Evolutionary conservation across 2,329 filamentous ascomycete genomes (phyloP), one percentile per base, ranked within the genome.

Genomic region (Blastomyces parvus): DNA sequence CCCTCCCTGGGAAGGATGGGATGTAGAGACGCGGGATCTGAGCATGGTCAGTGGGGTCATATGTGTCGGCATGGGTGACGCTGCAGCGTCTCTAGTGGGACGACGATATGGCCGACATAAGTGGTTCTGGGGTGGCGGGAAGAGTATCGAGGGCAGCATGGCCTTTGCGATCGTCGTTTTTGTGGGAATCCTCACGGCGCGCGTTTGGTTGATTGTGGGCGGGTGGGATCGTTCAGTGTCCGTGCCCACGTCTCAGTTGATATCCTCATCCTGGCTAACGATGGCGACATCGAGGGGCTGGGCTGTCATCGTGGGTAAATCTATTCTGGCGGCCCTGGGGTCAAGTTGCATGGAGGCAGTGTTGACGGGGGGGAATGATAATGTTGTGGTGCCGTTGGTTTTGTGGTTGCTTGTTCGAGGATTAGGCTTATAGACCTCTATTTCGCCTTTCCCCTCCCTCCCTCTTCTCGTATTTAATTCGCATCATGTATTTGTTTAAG

Each of bases 71-170:
- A 86, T 99, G 75, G 94, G 94, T 48, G 94, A 99, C 71, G 92
- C 94, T 0, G 94, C 93, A 0, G 94, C 94, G 0, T 95, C 89
- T 17, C 82, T 99, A 1, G 88, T 97, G 61, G 94, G 94, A 0
- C 83, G 94, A 42, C 86, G 93, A 22, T 96, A 87, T 73, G 94
- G 94, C 3, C 86, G 86, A 36, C 83, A 85, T 42, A 97, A 97
- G 79, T 99, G 94, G 94, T 83, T 92, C 30, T 99, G 94, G 94
- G 90, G 91, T 17, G 94, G 94, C 3, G 93, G 92, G 17, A 99
- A 99, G 81, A 96, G 91, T 66, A 81, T 99, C 1, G 93, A 99
- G 76, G 94, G 94, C 17, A 86, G 82, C 62, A 67, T 87, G 7
- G 94, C 94, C 0, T 97, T 99, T 75, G 88, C 87, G 0, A 76